phyloP scores from a whole-genome alignment of 179 eudicot genomes.

The Heliamphora pulchella region DNA sequence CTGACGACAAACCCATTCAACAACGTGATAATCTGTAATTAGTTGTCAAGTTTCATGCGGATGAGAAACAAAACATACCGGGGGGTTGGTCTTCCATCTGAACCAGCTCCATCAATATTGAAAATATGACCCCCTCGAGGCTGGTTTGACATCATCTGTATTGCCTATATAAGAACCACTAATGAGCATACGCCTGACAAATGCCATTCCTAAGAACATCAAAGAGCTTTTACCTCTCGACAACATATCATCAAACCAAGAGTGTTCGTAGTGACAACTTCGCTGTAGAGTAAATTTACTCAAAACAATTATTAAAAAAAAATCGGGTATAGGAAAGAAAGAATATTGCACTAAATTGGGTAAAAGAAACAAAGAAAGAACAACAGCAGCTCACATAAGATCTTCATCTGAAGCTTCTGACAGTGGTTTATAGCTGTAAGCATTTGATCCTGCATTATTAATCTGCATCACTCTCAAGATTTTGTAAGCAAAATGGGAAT shows the following conservation, averaged over 20 bases:
- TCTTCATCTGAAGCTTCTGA: constrained; percentile 96
- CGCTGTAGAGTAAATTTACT: constrained; percentile 44
- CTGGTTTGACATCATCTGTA: constrained; percentile 82
- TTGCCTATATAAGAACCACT: constrained; percentile 48
- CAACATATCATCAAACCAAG: constrained; percentile 98
- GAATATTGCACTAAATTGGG: not conserved
- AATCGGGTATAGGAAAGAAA: not conserved
- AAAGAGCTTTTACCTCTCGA: constrained; percentile 58
- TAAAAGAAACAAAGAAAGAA: constrained; percentile 4
- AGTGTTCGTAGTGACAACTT: constrained; percentile 92
- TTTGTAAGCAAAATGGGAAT: constrained; percentile 6
- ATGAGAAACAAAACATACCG: constrained; percentile 39
- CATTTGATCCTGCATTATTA: constrained; percentile 99
- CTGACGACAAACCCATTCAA: not conserved
- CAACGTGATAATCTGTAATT: not conserved
- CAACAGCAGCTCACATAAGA: constrained; percentile 54
- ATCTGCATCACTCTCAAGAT: constrained; percentile 66
- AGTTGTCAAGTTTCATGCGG: not conserved
- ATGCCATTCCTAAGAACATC: not conserved
- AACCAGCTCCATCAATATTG: constrained; percentile 97
- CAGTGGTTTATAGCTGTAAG: constrained; percentile 86
- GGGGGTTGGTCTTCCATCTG: constrained; percentile 99
- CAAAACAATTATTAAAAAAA: not conserved
- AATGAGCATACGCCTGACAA: constrained; percentile 15
- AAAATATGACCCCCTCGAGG: constrained; percentile 87